Evolutionary conservation across 108 stramenopile genomes (phyloP), one percentile per base, ranked within the genome.

Genomic region (Cyclotella baltica): DNA sequence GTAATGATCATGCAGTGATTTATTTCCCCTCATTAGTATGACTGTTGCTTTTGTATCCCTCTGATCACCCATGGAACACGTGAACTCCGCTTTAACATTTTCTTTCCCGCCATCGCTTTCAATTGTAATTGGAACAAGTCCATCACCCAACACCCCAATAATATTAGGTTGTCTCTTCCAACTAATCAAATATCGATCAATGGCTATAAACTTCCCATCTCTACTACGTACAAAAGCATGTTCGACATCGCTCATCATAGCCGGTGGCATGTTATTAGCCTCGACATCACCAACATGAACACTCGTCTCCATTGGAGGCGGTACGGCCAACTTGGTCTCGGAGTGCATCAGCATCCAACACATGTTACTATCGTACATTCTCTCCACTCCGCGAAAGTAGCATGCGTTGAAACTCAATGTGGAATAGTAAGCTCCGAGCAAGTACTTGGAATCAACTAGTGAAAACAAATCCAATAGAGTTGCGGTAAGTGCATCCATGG

Each of bases 301-400:
- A 29, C 67, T 50, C 9, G 75, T 51, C 25, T 71, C 69, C 28
- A 53, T 10, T 34, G 81, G 81, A 47, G 81, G 74, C 37, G 40
- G 59, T 9, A 63, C 66, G 38, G 81, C 74, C 46, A 38, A 20
- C 58, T 75, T 38, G 22, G 67, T 75, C 27, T 57, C 68, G 10
- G 74, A 67, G 27, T 82, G 81, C 81, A 82, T 82, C 15, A 82
- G 55, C 70, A 82, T 71, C 81, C 81, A 82, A 35, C 81, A 82
- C 81, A 82, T 82, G 36, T 82, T 82, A 19, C 73, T 75, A 66
- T 82, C 81, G 50, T 82, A 75, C 70, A 75, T 82, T 30, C 81
- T 48, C 5, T 75, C 81, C 18, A 82, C 73, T 37, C 81, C 81
- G 51, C 81, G 74, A 47, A 82, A 72, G 62, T 71, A 82, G 47